Conservation (phyloP, 2,329 filamentous ascomycete genomes). For the Arthrocladium fulminans region DNA sequence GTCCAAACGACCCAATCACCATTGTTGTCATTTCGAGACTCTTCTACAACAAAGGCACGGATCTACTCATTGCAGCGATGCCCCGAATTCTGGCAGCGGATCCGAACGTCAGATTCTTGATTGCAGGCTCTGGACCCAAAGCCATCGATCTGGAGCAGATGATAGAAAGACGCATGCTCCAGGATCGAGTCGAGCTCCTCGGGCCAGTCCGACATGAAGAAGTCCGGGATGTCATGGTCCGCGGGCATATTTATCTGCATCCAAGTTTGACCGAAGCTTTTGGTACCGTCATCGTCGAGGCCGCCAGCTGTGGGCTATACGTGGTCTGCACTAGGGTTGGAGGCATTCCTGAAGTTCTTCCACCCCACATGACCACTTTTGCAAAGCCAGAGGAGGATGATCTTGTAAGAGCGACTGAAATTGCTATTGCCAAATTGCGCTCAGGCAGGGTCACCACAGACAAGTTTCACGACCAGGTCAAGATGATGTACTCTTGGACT, state of each 20-base stretch:
- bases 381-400: constrained; percentile 96
- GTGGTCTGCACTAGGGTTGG: constrained; percentile 95
- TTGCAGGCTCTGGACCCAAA: constrained; percentile 90
- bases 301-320: constrained; percentile 88
- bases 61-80: constrained; percentile 91
- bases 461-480: constrained; percentile 91
- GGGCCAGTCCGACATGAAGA: constrained; percentile 91
- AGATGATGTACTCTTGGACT: constrained; percentile 98
- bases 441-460: constrained; percentile 84
- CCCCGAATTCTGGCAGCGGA: constrained; percentile 83
- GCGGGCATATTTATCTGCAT: constrained; percentile 92
- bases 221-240: constrained; percentile 93
- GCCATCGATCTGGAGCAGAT: constrained; percentile 97
- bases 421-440: constrained; percentile 77
- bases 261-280: constrained; percentile 94
- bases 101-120: constrained; percentile 91
- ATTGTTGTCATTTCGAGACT: constrained; percentile 95
- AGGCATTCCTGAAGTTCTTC: constrained; percentile 91
- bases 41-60: constrained; percentile 98
- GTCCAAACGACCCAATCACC: constrained; percentile 78
- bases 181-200: constrained; percentile 86
- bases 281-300: constrained; percentile 94
- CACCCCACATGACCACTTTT: constrained; percentile 94
- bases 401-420: constrained; percentile 77
- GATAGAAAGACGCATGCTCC: constrained; percentile 87